Conservation (phyloP, 129 eudicot species). For the Rutidosis leptorrhynchoides region DNA sequence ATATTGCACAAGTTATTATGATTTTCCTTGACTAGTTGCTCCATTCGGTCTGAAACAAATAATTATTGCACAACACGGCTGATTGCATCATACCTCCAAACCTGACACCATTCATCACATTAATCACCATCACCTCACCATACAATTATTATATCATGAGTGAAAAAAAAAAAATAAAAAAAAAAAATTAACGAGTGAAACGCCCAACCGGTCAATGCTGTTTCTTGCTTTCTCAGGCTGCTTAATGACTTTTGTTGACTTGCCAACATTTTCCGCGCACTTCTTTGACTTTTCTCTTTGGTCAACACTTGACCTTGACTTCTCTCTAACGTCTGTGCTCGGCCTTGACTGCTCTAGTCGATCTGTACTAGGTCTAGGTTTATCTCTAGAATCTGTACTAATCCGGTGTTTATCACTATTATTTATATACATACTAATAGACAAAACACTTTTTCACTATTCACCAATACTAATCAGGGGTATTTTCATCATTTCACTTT, state of each 20-base stretch:
- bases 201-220: constrained; percentile 84
- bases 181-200: constrained; percentile 24
- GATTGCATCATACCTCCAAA: constrained; percentile 90
- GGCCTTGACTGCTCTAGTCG: constrained; percentile 52
- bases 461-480: no score
- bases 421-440: no score
- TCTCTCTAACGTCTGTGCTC: constrained; percentile 65
- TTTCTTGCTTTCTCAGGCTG: constrained; percentile 65
- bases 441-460: no score
- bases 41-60: constrained; percentile 83
- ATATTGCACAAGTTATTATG: constrained; percentile 19
- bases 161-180: neutral
- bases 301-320: constrained; percentile 54
- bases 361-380: constrained; percentile 61
- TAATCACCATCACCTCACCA: no score
- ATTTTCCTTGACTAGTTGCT: constrained; percentile 47
- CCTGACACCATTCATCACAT: constrained; percentile 48
- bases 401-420: constrained; percentile 44
- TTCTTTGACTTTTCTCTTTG: constrained; percentile 61
- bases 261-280: constrained; percentile 52
- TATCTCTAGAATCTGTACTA: constrained; percentile 63
- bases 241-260: constrained; percentile 49
- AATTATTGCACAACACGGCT: constrained; percentile 82
- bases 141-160: constrained; percentile 5
- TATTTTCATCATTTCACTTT: no score